Evolutionary conservation across 2,329 filamentous ascomycete species (phyloP).

Genomic region (Paecilomyces niveus): DNA sequence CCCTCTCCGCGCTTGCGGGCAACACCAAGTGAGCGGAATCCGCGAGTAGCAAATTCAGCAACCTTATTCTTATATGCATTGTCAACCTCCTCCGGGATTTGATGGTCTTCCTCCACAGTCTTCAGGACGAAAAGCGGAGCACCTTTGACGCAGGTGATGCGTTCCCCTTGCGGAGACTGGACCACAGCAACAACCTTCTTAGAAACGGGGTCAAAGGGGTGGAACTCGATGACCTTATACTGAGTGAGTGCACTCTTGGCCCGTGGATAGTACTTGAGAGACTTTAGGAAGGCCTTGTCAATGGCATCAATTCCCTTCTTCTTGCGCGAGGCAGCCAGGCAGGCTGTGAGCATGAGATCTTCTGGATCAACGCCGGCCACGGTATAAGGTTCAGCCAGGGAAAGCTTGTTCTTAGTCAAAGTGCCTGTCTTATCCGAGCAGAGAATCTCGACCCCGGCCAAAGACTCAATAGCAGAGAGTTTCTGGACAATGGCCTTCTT

Average conservation of each 20-base stretch:
- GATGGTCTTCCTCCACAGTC: slow-evolving; percentile 79
- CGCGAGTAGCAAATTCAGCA: slow-evolving; percentile 82
- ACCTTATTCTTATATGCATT: slow-evolving; percentile 88
- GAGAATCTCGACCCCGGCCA: slow-evolving; percentile 87
- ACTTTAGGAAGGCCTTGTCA: slow-evolving; percentile 89
- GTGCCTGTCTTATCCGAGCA: slow-evolving; percentile 95
- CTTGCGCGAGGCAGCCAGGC: slow-evolving; percentile 82
- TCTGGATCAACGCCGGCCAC: slow-evolving; percentile 75
- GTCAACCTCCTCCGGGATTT: slow-evolving; percentile 68
- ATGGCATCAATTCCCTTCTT: slow-evolving; percentile 95
- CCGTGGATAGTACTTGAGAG: slow-evolving; percentile 71
- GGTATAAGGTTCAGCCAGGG: slow-evolving; percentile 75
- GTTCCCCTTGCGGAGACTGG: slow-evolving; percentile 73
- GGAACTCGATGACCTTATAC: slow-evolving; percentile 79
- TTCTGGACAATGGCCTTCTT: slow-evolving; percentile 93
- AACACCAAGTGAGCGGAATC: slow-evolving; percentile 90
- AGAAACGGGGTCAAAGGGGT: slow-evolving; percentile 85
- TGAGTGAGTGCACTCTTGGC: slow-evolving; percentile 74
- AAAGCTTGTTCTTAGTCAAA: slow-evolving; percentile 89
- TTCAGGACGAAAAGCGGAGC: slow-evolving; percentile 81
- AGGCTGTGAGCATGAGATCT: slow-evolving; percentile 88
- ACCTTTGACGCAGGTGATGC: slow-evolving; percentile 84
- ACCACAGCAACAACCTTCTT: slow-evolving; percentile 87
- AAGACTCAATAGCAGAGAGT: slow-evolving; percentile 82
- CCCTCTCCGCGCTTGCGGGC: slow-evolving; percentile 78